phyloP scores from a whole-genome alignment of 176 grass and related monocot species.

The Aegilops longissima region DNA sequence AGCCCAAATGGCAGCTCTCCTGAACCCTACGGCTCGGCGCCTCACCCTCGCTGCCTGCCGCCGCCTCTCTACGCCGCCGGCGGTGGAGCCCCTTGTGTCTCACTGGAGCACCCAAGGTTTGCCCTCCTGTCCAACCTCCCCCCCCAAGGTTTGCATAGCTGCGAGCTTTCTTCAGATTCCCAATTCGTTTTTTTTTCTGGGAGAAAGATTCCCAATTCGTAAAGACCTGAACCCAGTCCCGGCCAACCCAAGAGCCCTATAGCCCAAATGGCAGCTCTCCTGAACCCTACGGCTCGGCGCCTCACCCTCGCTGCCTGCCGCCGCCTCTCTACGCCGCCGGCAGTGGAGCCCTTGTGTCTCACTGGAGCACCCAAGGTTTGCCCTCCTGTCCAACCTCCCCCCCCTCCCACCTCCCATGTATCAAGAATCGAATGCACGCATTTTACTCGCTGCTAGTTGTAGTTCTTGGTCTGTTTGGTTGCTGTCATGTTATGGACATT shows the following conservation, averaged over 20 bases:
- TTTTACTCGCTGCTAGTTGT: not conserved
- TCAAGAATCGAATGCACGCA: not conserved
- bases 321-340: not conserved
- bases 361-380: conserved; percentile 13
- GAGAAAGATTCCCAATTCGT: not conserved
- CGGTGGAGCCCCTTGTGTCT: not conserved
- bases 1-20: conserved; percentile 32
- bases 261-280: conserved; percentile 32
- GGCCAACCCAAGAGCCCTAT: not conserved
- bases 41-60: conserved; percentile 8
- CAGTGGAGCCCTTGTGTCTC: not conserved
- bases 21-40: conserved; percentile 30
- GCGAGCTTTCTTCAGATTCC: not conserved
- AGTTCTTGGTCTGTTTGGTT: not conserved
- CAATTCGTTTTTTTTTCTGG: not conserved
- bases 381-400: not conserved
- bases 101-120: conserved; percentile 14
- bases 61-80: not conserved
- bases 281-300: conserved; percentile 30
- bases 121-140: not conserved
- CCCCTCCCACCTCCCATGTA: not conserved
- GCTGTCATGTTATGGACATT: not conserved
- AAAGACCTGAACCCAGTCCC: not conserved
- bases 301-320: conserved; percentile 8
- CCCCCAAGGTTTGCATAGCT: not conserved